phyloP scores from a whole-genome alignment of 192 early-diverging fungal species.

The Entomortierella beljakovae region DNA sequence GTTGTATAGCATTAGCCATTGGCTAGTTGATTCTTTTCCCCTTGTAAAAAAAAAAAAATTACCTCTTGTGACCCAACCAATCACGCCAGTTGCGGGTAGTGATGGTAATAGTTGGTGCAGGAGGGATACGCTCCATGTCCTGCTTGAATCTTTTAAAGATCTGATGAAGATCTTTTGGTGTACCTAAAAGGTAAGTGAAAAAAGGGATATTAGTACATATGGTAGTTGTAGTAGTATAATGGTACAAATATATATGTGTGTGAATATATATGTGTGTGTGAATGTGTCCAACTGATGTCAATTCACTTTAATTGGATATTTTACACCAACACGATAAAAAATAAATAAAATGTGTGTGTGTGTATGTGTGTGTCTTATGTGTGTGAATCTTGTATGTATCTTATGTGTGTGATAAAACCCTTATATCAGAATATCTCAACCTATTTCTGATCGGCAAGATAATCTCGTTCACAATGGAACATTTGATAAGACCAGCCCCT shows the following conservation, averaged over 20 bases:
- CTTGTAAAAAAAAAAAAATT: neutral
- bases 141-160: conserved; percentile 41
- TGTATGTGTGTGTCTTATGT: too few relatives aligned
- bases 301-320: conserved; percentile 1
- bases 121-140: conserved; percentile 49
- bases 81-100: conserved; percentile 44
- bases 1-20: too few relatives aligned
- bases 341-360: too few relatives aligned
- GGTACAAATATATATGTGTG: neutral
- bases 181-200: conserved; percentile 11
- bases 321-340: too few relatives aligned
- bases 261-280: neutral
- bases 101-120: conserved; percentile 40
- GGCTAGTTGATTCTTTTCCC: too few relatives aligned
- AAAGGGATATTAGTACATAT: neutral
- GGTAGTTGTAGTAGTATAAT: conserved; percentile 1
- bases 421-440: too few relatives aligned
- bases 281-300: neutral
- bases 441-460: too few relatives aligned
- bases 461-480: too few relatives aligned
- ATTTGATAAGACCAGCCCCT: too few relatives aligned
- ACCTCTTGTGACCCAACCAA: conserved; percentile 50
- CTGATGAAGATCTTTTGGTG: conserved; percentile 34
- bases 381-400: too few relatives aligned
- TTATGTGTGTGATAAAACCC: too few relatives aligned